These are phyloP conservation scores for Talaromyces proteolyticus DNA, from an alignment of 495 filamentous ascomycete genomes.

Conservation along the genomic window DNA sequence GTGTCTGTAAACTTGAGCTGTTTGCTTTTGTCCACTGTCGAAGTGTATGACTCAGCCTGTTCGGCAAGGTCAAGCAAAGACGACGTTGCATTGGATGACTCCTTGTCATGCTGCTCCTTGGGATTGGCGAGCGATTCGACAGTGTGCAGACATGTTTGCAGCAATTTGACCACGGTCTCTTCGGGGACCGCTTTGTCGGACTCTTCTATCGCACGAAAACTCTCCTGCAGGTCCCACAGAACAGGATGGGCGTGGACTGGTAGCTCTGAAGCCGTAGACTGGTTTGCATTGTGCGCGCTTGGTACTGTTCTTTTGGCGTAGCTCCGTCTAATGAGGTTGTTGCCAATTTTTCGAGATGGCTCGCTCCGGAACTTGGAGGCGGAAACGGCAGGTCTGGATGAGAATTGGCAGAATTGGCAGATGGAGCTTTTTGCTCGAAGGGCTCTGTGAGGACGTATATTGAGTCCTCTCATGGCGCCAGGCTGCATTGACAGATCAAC, in stretches of 20 bases:
- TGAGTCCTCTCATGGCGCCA: slow-evolving; percentile 34
- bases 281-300: not conserved
- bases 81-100: slow-evolving; percentile 36
- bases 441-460: slow-evolving; percentile 20
- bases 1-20: slow-evolving; percentile 27
- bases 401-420: slow-evolving; percentile 36
- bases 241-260: too few relatives aligned
- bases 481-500: too few relatives aligned
- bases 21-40: slow-evolving; percentile 12
- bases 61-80: slow-evolving; percentile 48
- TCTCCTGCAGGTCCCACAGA: slow-evolving; percentile 21
- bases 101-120: slow-evolving; percentile 17
- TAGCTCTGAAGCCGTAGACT: slow-evolving; percentile 6
- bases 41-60: slow-evolving; percentile 10
- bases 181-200: slow-evolving; percentile 32
- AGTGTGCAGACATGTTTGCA: slow-evolving; percentile 38
- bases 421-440: slow-evolving; percentile 17
- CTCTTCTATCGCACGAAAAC: slow-evolving; percentile 21
- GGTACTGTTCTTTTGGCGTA: not conserved
- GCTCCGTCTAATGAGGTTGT: not conserved
- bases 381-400: slow-evolving; percentile 5
- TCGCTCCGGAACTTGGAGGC: not conserved
- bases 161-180: slow-evolving; percentile 28
- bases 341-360: not conserved
- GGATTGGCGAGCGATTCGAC: slow-evolving; percentile 28